phyloP scores from a whole-genome alignment of 306 rosid species.

The Dalbergia oliveri region DNA sequence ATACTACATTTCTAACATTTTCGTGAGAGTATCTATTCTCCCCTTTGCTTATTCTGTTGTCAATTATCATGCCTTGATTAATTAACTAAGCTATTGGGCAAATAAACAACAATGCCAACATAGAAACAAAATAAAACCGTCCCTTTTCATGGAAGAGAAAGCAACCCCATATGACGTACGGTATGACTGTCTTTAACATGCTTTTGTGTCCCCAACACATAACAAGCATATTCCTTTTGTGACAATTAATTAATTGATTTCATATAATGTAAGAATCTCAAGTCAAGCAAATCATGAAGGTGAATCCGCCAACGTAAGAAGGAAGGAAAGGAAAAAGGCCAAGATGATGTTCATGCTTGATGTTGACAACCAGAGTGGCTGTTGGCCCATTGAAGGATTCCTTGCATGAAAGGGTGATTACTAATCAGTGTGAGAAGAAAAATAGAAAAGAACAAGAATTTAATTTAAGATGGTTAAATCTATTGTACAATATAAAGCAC shows the following conservation, averaged over 20 bases:
- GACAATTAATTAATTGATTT: neutral
- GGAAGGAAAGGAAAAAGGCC: constrained; percentile 21
- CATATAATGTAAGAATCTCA: neutral
- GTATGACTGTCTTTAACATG: neutral
- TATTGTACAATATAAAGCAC: neutral
- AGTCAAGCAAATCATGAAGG: neutral
- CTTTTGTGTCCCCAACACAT: constrained; percentile 18
- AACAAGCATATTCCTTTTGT: neutral
- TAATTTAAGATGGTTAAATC: constrained; percentile 1
- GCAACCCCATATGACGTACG: constrained; percentile 24
- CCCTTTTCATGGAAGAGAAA: constrained; percentile 41
- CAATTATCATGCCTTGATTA: constrained; percentile 41
- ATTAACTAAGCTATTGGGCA: constrained; percentile 32
- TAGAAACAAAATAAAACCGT: constrained; percentile 36
- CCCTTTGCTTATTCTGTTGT: constrained; percentile 42
- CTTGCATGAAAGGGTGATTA: neutral
- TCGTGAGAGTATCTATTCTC: constrained; percentile 11
- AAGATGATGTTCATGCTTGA: constrained; percentile 6
- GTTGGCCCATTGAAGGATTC: constrained; percentile 14
- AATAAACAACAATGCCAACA: constrained; percentile 45
- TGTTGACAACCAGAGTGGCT: constrained; percentile 8
- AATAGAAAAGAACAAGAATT: constrained; percentile 30
- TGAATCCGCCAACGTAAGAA: neutral
- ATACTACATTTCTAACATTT: neutral
- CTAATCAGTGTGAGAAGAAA: constrained; percentile 11